Conservation (phyloP, 352 stramenopile genomes). For the Phytophthora vignae region DNA sequence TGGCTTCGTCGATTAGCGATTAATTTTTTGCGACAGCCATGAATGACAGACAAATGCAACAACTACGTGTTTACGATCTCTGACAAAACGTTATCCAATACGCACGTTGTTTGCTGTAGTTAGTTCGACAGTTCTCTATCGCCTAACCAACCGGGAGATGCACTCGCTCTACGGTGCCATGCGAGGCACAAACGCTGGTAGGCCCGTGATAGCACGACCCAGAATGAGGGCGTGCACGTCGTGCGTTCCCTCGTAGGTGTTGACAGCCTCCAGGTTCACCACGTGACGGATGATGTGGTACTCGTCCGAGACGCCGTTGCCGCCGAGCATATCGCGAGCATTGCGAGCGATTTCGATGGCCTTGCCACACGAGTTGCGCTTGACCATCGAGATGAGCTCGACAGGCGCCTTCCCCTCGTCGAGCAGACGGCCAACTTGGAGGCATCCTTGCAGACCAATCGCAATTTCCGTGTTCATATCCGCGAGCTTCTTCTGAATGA, state of each 20-base stretch:
- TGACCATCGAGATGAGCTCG: conserved; percentile 54
- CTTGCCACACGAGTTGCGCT: conserved; percentile 59
- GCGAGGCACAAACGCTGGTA: conserved; percentile 94
- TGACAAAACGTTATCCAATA: not conserved
- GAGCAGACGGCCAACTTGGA: conserved; percentile 41
- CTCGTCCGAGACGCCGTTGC: conserved; percentile 98
- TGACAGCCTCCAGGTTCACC: conserved; percentile 98
- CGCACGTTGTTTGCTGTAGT: not conserved
- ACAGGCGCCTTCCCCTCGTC: conserved; percentile 37
- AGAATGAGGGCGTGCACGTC: conserved; percentile 99
- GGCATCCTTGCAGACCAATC: conserved; percentile 91
- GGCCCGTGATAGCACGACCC: conserved; percentile 96
- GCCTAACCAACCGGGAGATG: not conserved
- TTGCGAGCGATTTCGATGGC: conserved; percentile 89
- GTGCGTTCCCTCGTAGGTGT: conserved; percentile 99
- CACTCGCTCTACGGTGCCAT: conserved; percentile 60
- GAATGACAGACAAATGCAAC: not conserved
- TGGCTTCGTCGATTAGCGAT: not conserved
- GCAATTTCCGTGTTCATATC: conserved; percentile 98
- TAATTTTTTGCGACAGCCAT: not conserved
- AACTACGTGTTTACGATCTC: not conserved
- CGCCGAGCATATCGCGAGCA: conserved; percentile 97
- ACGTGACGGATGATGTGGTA: conserved; percentile 99
- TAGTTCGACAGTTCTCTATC: not conserved
- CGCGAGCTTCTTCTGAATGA: conserved; percentile 98